Conservation (phyloP, 192 early-diverging fungal genomes). For the Podila verticillata region DNA sequence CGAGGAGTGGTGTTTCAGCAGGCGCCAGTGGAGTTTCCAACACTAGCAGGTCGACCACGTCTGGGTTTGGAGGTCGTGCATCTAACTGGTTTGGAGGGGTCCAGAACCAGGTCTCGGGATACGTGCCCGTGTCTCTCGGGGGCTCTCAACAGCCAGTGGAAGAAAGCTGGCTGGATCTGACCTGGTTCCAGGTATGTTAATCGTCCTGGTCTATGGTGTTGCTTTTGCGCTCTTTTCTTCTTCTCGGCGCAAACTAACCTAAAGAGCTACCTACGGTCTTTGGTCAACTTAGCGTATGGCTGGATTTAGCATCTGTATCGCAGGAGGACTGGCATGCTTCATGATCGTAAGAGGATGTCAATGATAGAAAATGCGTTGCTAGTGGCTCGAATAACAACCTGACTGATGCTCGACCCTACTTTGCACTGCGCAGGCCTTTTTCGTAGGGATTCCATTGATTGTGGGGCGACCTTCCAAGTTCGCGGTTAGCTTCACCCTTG, state of each 20-base stretch:
- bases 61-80: slow-evolving; percentile 7
- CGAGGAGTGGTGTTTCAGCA: slow-evolving; percentile 28
- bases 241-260: too few species aligned
- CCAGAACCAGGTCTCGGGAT: slow-evolving; percentile 38
- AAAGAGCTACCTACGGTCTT: neutral
- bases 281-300: slow-evolving; percentile 32
- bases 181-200: slow-evolving; percentile 40
- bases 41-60: neutral
- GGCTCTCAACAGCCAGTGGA: slow-evolving; percentile 35
- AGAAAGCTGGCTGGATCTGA: slow-evolving; percentile 42
- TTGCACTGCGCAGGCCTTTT: slow-evolving; percentile 36
- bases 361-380: neutral
- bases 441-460: slow-evolving; percentile 75
- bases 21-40: neutral
- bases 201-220: neutral
- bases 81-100: slow-evolving; percentile 42
- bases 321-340: slow-evolving; percentile 61
- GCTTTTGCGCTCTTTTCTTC: neutral
- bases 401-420: neutral
- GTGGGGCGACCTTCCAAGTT: slow-evolving; percentile 79
- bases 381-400: neutral
- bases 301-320: slow-evolving; percentile 62
- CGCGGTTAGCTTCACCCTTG: slow-evolving; percentile 80
- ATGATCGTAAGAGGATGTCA: slow-evolving; percentile 29
- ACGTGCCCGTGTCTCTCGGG: slow-evolving; percentile 47